Conservation (phyloP, 108 stramenopile genomes). For the Epipyxis sp. region DNA sequence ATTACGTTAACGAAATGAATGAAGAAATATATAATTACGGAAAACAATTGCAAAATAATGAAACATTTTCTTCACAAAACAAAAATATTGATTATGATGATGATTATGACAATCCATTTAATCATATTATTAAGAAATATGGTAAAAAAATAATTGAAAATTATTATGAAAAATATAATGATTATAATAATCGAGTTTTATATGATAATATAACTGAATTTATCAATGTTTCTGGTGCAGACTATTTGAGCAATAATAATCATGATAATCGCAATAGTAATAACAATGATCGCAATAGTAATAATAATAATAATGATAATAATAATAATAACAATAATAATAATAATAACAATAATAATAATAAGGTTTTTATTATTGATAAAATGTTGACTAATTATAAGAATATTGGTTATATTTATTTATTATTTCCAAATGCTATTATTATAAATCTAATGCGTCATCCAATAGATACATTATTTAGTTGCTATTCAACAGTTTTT, state of each 20-base stretch:
- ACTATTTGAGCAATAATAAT: no score
- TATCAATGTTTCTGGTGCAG: no score
- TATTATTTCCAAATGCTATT: not conserved
- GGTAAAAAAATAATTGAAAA: not conserved
- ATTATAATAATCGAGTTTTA: no score
- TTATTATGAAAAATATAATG: not conserved
- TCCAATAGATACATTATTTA: conserved; percentile 6
- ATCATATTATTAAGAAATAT: not conserved
- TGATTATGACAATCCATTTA: not conserved
- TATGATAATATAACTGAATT: no score
- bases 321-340: not conserved
- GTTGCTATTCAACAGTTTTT: not conserved
- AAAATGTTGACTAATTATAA: not conserved
- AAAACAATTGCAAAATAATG: not conserved
- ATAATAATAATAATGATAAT: not conserved
- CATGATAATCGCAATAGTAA: not conserved
- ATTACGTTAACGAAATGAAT: no score
- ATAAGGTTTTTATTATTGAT: not conserved
- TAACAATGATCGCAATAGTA: not conserved
- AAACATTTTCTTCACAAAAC: not conserved
- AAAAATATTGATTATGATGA: not conserved
- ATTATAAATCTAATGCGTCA: not conserved
- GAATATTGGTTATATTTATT: not conserved
- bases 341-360: not conserved
- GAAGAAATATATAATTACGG: not conserved